Base-by-base conservation (phyloP, 176 grass and related monocot species). In the Raddia guianensis region DNA sequence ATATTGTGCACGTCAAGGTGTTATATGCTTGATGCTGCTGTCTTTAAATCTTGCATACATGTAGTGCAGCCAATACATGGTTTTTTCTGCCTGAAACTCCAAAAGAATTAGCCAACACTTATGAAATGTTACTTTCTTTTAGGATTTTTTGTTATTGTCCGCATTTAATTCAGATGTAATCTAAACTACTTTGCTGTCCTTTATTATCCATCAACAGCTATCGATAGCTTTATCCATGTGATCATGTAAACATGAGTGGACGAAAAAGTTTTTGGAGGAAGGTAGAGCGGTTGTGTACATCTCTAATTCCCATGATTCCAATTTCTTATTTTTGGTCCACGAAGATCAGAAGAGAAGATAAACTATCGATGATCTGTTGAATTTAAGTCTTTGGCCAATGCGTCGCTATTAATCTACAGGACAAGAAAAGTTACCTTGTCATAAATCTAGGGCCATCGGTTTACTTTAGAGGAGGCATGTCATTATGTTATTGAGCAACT, bases 1-100 rank as follows among this genome's bases (percentile, higher is more conserved):
- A 40, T 45, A 11, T 56, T 76, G 44, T 63, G n/a, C 56, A 49
- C 46, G 42, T 48, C 61, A 68, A 35, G 70, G 54, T 86, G 84
- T 64, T 62, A 33, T 16, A 66, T 72, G 56, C 18, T 71, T 76
- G 40, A 42, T 56, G 54, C 68, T 34, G 8, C 63, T 84, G 18
- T 66, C 47, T 65, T 69, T 56, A 44, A 51, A 63, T 53, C 33
- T 62, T 72, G 48, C 35, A 86, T 74, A 49, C 16, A 12, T 84
- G 37, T 84, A 35, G 46, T 55, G 80, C 48, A 48, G 14, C 35
- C 63, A 21, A 15, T 35, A 21, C 19, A 9, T 27, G 20, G 33
- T 72, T 69, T 59, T 67, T 68, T 20, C 18, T 67, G 6, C 20
- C 27, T 46, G 60, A 33, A 53, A 44, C 44, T 59, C 9, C 66